Base-by-base conservation (phyloP, 129 eudicot species). In the Centrapalus pauciflorus region DNA sequence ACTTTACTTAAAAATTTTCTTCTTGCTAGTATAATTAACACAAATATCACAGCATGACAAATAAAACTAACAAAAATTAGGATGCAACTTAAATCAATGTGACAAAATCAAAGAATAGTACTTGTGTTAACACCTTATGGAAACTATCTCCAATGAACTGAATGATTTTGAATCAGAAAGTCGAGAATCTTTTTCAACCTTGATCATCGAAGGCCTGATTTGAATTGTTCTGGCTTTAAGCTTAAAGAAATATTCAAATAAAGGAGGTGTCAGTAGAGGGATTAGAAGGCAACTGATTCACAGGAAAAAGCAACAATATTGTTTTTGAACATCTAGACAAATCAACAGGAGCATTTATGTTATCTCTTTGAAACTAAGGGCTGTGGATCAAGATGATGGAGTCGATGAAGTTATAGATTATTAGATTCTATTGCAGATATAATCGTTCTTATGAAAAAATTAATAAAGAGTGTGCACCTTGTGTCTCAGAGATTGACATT, bases 131-230 rank as follows among this genome's bases (percentile, higher is more conserved):
- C 78, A 92, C 98, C 98, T 92, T 61, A 73, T 38, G 23, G 76
- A 49, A 28, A 65, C 77, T 64, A 92, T 76, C 81, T 92, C 96
- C 79, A 92, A 63, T 1, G 96, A 92, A 73, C 83, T 79, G 61
- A 83, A 78, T 3, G 79, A 67, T 38, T 23, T 51, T 66, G 64
- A 68, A 40, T 33, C 30, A 30, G 61, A 20, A 67, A 74, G 81
- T 19, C 66, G 64, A 4, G 55, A 17, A 79, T 88, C 98, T 38
- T 30, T 74, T 48, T 72, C 65, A 17, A 92, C 96, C 77, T 92
- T 92, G 2, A 92, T 66, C 98, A 92, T 92, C 13, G 96, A 92
- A 14, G 82, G 89, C 46, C 98, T 84, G 4, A 88, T 35, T 71
- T 85, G 95, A 71, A 88, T 92, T 55, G 76, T 83, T 45, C 76